Evolutionary conservation across 2,329 filamentous ascomycete genomes (phyloP).

Genomic region (Colletotrichum lentis): DNA sequence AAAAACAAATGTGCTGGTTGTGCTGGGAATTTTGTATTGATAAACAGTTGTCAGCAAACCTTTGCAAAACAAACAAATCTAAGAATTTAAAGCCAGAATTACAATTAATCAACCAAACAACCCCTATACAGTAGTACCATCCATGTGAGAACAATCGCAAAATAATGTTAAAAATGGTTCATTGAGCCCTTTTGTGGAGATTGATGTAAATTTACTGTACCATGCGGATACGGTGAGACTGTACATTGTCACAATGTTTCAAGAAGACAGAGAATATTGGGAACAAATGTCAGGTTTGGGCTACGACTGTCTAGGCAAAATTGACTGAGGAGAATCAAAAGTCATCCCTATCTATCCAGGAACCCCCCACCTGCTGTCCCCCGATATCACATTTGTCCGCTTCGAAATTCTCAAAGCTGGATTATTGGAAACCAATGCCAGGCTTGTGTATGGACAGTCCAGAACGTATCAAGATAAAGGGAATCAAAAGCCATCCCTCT

Average conservation of each 20-base stretch:
- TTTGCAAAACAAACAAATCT: too few relatives aligned
- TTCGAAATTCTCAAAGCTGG: neutral
- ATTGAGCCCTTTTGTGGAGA: too few relatives aligned
- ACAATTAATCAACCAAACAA: too few relatives aligned
- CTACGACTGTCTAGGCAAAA: constrained; percentile 46
- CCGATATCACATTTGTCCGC: constrained; percentile 40
- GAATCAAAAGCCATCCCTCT: constrained; percentile 47
- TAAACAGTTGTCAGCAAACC: too few relatives aligned
- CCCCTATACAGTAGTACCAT: too few relatives aligned
- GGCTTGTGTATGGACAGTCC: constrained; percentile 50
- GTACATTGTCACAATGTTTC: neutral
- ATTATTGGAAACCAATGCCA: constrained; percentile 42
- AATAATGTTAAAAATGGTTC: too few relatives aligned
- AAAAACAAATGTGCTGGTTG: too few relatives aligned
- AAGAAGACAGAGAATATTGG: constrained; percentile 16
- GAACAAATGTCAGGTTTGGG: constrained; percentile 47
- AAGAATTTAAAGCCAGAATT: too few relatives aligned
- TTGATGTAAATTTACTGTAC: too few relatives aligned
- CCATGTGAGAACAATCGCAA: too few relatives aligned
- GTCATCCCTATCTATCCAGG: constrained; percentile 45
- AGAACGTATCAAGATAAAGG: constrained; percentile 37
- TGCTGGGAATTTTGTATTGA: too few relatives aligned
- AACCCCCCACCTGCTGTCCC: constrained; percentile 47
- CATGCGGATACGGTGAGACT: rapidly evolving
- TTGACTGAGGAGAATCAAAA: constrained; percentile 43